Percentiles rank a stretch among this genome's conserved stretches.
Evolutionary conservation across 129 eudicot genomes (phyloP).

Genomic region (Glebionis coronaria): DNA sequence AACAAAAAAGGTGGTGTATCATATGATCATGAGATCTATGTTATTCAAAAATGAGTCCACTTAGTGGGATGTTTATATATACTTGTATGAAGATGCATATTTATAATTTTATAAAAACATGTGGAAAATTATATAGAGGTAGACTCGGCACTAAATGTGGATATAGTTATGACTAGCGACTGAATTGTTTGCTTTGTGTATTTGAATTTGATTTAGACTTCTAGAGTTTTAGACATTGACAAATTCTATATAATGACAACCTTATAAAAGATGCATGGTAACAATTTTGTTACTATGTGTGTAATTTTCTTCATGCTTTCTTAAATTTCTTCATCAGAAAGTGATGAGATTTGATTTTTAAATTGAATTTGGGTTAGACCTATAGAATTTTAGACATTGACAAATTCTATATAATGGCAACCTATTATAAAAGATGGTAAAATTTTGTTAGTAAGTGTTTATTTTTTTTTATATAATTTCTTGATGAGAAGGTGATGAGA

Average conservation of each 20-base stretch:
- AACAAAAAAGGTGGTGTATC: background rate
- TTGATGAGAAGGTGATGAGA: background rate
- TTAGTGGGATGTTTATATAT: constrained; percentile 51
- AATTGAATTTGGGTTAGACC: background rate
- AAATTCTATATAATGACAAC: too few species aligned
- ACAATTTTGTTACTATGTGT: too few species aligned
- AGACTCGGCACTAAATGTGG: constrained; percentile 59
- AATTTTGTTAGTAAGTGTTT: background rate
- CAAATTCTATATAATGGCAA: too few species aligned
- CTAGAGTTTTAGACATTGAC: too few species aligned
- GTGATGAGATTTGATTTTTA: constrained; percentile 33
- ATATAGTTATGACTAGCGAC: constrained; percentile 36
- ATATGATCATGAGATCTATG: constrained; percentile 45
- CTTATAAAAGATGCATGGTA: too few species aligned
- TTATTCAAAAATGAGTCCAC: constrained; percentile 62
- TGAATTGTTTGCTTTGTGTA: too few species aligned
- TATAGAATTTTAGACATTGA: background rate
- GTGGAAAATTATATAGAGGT: constrained; percentile 22
- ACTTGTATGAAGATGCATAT: constrained; percentile 19
- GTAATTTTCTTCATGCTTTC: background rate
- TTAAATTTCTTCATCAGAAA: constrained; percentile 35
- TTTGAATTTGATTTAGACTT: too few species aligned
- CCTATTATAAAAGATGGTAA: too few species aligned
- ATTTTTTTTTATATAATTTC: background rate
- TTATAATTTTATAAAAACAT: constrained; percentile 31